These are phyloP conservation scores for Diplodia mutila DNA, from an alignment of 2,329 filamentous ascomycete genomes.

Conservation along the genomic window DNA sequence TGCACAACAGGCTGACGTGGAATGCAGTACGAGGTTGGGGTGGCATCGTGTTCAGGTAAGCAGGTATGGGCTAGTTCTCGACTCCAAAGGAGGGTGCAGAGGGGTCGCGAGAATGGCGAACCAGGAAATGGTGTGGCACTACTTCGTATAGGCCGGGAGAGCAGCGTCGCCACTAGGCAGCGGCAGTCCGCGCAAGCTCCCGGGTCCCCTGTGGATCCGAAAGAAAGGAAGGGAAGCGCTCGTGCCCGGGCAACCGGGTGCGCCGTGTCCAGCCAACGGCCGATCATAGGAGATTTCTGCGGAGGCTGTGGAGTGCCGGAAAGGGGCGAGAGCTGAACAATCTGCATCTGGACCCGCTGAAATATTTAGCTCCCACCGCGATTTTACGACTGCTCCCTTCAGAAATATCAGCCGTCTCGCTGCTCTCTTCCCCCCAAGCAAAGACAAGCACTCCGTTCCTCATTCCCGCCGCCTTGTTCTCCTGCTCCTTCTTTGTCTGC, in stretches of 20 bases:
- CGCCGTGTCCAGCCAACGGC: conserved; percentile 10
- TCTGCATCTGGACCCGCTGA: conserved; percentile 6
- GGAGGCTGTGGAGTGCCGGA: conserved; percentile 19
- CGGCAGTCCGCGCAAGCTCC: conserved; percentile 17
- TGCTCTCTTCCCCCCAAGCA: not conserved
- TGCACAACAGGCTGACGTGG: conserved; percentile 3
- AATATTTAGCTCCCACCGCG: conserved; percentile 18
- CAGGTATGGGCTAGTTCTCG: too few relatives aligned
- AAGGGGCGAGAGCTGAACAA: conserved; percentile 12
- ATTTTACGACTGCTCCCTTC: conserved; percentile 12
- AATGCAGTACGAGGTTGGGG: not conserved
- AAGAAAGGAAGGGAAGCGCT: not conserved
- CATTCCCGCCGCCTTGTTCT: not conserved
- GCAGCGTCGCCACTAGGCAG: conserved; percentile 2
- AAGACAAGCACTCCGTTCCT: not conserved
- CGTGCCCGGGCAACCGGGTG: conserved; percentile 5
- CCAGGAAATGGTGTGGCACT: not conserved
- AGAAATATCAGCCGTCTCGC: not conserved
- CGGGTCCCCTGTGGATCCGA: conserved; percentile 20
- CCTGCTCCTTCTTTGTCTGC: not conserved
- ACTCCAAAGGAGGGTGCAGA: not conserved
- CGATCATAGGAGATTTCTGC: conserved; percentile 16
- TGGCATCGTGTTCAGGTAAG: not conserved
- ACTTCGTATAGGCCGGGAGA: not conserved
- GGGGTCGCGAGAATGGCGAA: not conserved